Evolutionary conservation across 139 green algal species (phyloP), one percentile per base, ranked within the genome.

Genomic region (Astrephomene gubernaculifera): DNA sequence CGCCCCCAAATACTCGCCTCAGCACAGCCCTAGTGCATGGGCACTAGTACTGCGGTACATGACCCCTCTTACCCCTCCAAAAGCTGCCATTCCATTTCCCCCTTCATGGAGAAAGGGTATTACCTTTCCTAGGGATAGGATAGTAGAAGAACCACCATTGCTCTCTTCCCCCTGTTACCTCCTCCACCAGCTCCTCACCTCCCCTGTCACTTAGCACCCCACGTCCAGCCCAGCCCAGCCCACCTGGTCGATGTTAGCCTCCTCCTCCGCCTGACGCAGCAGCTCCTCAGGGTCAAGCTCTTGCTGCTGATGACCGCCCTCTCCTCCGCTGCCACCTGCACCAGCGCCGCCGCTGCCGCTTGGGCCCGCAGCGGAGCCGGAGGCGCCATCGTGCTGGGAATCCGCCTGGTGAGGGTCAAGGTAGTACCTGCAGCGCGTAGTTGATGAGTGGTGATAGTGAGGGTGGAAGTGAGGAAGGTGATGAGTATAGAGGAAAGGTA

Each of bases 241-340:
- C 49, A 93, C 91, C 74, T 91, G 81, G 19, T 89, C 86, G 24
- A 94, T 89, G 7, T 91, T 89, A 29, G 92, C 94, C 7, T 94
- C 86, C 88, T 96, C 92, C 67, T 97, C 95, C 52, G 95, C 95
- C 71, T 95, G 88, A 24, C 87, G 81, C 57, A 97, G 87, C 70
- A 97, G 90, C 87, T 94, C 91, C 45, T 96, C 91, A 0, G 91
- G 82, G 54, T 95, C 88, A 2, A 92, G 81, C 22, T 60, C 76
- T 31, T 49, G 38, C 71, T 63, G 33, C 33, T 39, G 27, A 31
- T 12, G 19, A 1, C 41, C 39, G 4, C 31, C 21, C 29, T n/a
- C 27, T 70, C 29, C 63, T 70, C 14, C 25, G 63, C 14, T 8
- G 61, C 45, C 72, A n/a, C n/a, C n/a, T n/a, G 35, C 45, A 36